Evolutionary conservation across 306 rosid genomes (phyloP).

Genomic region (apple (Malus domestica)): ASM211411v1 NC_041793.1:3946501-3947000

Average conservation of each 20-base stretch:
- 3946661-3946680: slow-evolving; percentile 76
- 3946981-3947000: slow-evolving; percentile 19
- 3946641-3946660: slow-evolving; percentile 76
- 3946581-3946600: slow-evolving; percentile 1
- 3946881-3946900: slow-evolving; percentile 94
- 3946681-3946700: neutral
- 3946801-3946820: neutral
- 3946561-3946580: neutral
- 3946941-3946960: slow-evolving; percentile 64
- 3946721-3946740: neutral
- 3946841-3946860: slow-evolving; percentile 93
- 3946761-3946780: neutral
- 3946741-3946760: neutral
- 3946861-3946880: slow-evolving; percentile 98
- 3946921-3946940: slow-evolving; percentile 90
- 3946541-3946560: neutral
- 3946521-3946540: neutral
- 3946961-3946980: slow-evolving; percentile 22
- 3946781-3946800: neutral
- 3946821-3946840: slow-evolving; percentile 64
- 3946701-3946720: neutral
- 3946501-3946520: neutral
- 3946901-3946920: slow-evolving; percentile 97
- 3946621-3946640: slow-evolving; percentile 98
- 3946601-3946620: slow-evolving; percentile 92